Percentiles rank a stretch among this genome's conserved stretches.
These are phyloP conservation scores for Codiaeum variegatum DNA, from an alignment of 441 rosid species.

Conservation along the genomic window DNA sequence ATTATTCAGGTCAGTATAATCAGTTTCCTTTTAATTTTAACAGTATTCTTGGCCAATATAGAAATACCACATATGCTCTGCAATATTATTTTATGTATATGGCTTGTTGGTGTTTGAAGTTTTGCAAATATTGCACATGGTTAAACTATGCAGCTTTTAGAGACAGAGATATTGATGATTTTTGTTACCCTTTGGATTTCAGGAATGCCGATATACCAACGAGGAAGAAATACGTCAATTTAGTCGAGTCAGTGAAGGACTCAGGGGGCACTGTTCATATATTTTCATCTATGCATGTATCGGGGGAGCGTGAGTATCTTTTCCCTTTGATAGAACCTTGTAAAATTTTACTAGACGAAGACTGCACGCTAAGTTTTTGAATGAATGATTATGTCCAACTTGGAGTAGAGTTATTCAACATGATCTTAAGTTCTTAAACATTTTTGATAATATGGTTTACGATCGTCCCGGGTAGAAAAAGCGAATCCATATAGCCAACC, in stretches of 20 bases:
- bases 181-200: constrained; percentile 19
- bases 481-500: no score
- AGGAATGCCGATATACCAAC: constrained; percentile 74
- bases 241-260: constrained; percentile 71
- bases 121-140: background rate
- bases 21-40: background rate
- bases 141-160: background rate
- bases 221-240: constrained; percentile 61
- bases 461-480: no score
- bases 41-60: background rate
- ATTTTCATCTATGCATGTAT: constrained; percentile 90
- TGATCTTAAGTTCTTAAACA: no score
- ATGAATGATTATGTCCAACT: no score
- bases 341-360: background rate
- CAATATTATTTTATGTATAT: background rate
- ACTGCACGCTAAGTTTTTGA: background rate
- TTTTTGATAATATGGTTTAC: no score
- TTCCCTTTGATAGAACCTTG: background rate
- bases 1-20: constrained; percentile 69
- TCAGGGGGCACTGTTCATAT: constrained; percentile 76
- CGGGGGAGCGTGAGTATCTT: constrained; percentile 82
- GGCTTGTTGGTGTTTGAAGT: background rate
- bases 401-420: no score
- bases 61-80: background rate
- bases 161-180: background rate